Evolutionary conservation across 768 basidiomycete species (phyloP).

Genomic region (Calvatia gigantea): DNA sequence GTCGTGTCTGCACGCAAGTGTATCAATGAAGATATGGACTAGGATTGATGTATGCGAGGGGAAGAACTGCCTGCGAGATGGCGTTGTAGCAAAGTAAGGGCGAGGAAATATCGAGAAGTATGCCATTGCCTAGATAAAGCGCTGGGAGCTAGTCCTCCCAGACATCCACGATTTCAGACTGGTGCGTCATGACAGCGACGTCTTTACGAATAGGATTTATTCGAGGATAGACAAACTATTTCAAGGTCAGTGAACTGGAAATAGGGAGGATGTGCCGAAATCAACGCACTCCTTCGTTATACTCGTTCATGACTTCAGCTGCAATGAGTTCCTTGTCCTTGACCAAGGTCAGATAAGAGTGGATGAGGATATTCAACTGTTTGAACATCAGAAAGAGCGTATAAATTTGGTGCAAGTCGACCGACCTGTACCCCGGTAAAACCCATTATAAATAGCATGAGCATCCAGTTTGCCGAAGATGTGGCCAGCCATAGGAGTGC

Average conservation of each 20-base stretch:
- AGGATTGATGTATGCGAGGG: background rate
- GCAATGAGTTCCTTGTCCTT: conserved; percentile 76
- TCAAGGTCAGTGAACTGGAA: conserved; percentile 1
- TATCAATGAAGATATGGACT: no score
- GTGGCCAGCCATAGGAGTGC: conserved; percentile 71
- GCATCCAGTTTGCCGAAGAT: conserved; percentile 71
- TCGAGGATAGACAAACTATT: conserved; percentile 81
- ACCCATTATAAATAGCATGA: conserved; percentile 67
- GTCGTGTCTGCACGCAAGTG: no score
- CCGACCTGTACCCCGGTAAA: conserved; percentile 62
- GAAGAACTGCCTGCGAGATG: background rate
- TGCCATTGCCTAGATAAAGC: background rate
- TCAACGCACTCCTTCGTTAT: conserved; percentile 66
- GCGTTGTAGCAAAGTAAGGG: background rate
- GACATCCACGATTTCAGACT: conserved; percentile 69
- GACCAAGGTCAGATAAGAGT: conserved; percentile 58
- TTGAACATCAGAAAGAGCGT: background rate
- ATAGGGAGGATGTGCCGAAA: background rate
- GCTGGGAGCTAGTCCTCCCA: conserved; percentile 40
- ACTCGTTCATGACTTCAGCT: conserved; percentile 81
- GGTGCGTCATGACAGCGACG: conserved; percentile 81
- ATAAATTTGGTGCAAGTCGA: background rate
- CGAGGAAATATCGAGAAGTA: background rate
- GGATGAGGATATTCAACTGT: conserved; percentile 48
- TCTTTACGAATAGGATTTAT: conserved; percentile 74